Conservation (phyloP, 495 filamentous ascomycete genomes). For the Neurospora sp. region DNA sequence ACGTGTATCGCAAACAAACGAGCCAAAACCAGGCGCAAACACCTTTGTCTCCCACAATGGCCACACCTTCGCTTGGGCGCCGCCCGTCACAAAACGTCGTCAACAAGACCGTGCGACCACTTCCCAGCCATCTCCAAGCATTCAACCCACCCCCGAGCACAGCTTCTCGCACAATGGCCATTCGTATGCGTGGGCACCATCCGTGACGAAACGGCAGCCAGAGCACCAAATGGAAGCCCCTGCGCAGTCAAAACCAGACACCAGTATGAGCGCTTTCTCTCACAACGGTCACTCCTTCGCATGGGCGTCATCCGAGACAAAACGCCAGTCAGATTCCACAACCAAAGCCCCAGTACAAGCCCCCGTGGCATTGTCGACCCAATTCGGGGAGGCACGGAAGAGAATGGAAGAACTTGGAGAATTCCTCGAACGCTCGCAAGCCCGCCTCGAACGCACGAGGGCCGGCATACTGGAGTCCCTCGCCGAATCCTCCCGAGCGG, state of each 20-base stretch:
- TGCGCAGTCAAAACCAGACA: neutral
- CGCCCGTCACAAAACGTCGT: neutral
- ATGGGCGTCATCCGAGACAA: neutral
- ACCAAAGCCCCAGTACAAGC: neutral
- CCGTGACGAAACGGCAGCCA: neutral
- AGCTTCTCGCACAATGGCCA: neutral
- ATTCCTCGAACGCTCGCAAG: neutral
- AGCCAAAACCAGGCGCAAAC: neutral
- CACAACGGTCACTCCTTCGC: neutral
- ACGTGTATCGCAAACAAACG: neutral
- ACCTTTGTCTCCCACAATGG: neutral
- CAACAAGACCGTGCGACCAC: neutral
- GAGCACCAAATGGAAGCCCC: neutral
- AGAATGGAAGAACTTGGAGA: neutral
- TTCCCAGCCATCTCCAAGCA: neutral
- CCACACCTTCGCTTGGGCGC: neutral
- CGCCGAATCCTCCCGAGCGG: neutral
- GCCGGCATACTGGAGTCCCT: neutral
- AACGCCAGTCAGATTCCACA: neutral
- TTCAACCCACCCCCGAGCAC: neutral
- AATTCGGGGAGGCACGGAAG: neutral
- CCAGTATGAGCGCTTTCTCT: neutral
- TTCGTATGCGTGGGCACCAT: neutral
- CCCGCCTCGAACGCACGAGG: neutral
- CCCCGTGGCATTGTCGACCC: neutral